Evolutionary conservation across 495 filamentous ascomycete genomes (phyloP).

Genomic region (Trichoderma asperelloides): DNA sequence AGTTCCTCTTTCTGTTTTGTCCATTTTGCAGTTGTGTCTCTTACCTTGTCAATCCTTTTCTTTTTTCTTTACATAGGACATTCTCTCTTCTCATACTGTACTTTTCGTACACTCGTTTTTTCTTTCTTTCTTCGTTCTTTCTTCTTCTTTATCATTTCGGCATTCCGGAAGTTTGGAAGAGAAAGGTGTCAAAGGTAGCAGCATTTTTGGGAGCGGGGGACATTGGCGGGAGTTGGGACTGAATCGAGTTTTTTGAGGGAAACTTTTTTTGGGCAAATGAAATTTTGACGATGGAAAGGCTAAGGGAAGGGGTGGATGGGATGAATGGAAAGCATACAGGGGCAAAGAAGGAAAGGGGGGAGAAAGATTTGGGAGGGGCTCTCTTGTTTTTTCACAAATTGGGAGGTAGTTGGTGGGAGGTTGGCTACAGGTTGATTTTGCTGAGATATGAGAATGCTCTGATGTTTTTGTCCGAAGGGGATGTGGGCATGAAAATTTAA

Average conservation of each 20-base stretch:
- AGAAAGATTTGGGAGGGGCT: not conserved
- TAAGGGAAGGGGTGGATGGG: not conserved
- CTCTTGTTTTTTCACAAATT: not conserved
- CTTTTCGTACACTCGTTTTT: constrained; percentile 29
- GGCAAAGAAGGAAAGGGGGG: not conserved
- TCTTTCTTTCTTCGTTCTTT: constrained; percentile 17
- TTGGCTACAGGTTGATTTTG: constrained; percentile 4
- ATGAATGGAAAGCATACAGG: not conserved
- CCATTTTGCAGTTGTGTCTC: constrained; percentile 18
- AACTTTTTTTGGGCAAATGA: not conserved
- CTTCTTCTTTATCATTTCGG: constrained; percentile 14
- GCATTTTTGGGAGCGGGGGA: constrained; percentile 1
- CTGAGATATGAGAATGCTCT: constrained; percentile 2
- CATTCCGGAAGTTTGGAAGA: not conserved
- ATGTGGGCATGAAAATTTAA: not conserved
- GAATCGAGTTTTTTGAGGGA: not conserved
- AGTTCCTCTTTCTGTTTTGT: constrained; percentile 24
- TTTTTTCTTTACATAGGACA: constrained; percentile 13
- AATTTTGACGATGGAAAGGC: not conserved
- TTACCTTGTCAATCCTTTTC: constrained; percentile 10
- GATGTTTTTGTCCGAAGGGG: not conserved
- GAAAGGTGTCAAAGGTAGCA: constrained; percentile 3
- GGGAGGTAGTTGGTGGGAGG: not conserved
- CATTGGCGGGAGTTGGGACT: not conserved
- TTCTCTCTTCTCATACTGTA: constrained; percentile 17